Conservation (phyloP, 208 protist genomes). For the Phytomonas sp. region DNA sequence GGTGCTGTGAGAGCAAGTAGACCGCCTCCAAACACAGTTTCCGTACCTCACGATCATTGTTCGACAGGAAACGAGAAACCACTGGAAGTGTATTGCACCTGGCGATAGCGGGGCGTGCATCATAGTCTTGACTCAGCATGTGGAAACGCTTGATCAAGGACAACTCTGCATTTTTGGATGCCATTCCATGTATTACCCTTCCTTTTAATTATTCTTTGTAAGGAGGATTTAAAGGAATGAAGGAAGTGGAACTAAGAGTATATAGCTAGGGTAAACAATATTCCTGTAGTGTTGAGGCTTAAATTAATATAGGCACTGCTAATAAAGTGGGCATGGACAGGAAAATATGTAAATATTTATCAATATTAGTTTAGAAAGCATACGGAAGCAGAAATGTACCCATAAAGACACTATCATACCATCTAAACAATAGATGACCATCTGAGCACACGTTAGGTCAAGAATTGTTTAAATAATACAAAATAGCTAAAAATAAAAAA, state of each 20-base stretch:
- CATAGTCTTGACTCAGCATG: slow-evolving; percentile 61
- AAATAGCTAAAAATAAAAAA: not conserved
- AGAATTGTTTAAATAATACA: not conserved
- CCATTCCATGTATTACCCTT: slow-evolving; percentile 21
- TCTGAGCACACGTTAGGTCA: not conserved
- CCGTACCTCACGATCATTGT: slow-evolving; percentile 72
- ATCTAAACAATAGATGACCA: not conserved
- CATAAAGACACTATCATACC: not conserved
- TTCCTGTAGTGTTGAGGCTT: not conserved
- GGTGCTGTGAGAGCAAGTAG: slow-evolving; percentile 72
- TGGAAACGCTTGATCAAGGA: slow-evolving; percentile 76
- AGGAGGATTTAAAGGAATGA: not conserved
- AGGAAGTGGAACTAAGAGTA: not conserved
- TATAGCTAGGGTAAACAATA: not conserved
- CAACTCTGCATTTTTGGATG: slow-evolving; percentile 64
- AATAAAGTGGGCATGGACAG: not conserved
- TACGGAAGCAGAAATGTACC: not conserved
- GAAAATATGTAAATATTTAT: not conserved
- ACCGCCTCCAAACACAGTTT: slow-evolving; percentile 61
- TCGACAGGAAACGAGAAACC: slow-evolving; percentile 69
- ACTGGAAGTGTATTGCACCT: slow-evolving; percentile 78
- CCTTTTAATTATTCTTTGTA: not conserved
- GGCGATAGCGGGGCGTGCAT: slow-evolving; percentile 66
- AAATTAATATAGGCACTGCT: not conserved
- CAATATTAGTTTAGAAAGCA: not conserved